Percentiles rank a stretch among this genome's conserved stretches.
Conservation (phyloP, 108 stramenopile genomes). For the Fragilariopsis cylindrus region DNA sequence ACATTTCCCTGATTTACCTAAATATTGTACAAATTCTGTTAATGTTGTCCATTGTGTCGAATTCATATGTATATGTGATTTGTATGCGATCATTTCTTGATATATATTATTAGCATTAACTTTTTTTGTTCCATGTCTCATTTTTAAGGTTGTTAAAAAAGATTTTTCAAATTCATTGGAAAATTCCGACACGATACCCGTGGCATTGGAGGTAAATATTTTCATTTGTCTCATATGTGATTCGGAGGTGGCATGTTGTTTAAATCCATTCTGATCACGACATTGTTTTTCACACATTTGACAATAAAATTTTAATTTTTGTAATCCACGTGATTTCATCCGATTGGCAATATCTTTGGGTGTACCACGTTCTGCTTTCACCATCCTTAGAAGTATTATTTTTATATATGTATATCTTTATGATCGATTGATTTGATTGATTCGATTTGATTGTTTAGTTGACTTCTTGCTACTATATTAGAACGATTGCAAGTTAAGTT, state of each 20-base stretch:
- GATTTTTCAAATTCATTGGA: conserved; percentile 82
- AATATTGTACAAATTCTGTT: conserved; percentile 94
- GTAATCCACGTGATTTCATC: conserved; percentile 95
- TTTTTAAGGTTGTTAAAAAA: conserved; percentile 86
- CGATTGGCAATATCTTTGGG: conserved; percentile 89
- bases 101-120: conserved; percentile 97
- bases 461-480: too few species aligned
- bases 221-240: conserved; percentile 97
- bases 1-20: conserved; percentile 92
- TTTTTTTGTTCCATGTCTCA: conserved; percentile 90
- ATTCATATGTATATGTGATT: conserved; percentile 99
- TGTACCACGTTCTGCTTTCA: conserved; percentile 49
- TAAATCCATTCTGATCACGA: conserved; percentile 97
- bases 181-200: conserved; percentile 76
- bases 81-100: conserved; percentile 97
- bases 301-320: conserved; percentile 97
- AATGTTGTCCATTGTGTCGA: conserved; percentile 95
- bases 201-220: conserved; percentile 76
- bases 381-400: background rate
- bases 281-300: conserved; percentile 99
- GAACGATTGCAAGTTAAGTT: too few species aligned
- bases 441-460: too few species aligned
- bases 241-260: conserved; percentile 96
- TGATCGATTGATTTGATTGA: background rate
- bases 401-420: too few species aligned